Evolutionary conservation across 345 rosid species (phyloP).

Genomic region (Sisymbrium altissimum): DNA sequence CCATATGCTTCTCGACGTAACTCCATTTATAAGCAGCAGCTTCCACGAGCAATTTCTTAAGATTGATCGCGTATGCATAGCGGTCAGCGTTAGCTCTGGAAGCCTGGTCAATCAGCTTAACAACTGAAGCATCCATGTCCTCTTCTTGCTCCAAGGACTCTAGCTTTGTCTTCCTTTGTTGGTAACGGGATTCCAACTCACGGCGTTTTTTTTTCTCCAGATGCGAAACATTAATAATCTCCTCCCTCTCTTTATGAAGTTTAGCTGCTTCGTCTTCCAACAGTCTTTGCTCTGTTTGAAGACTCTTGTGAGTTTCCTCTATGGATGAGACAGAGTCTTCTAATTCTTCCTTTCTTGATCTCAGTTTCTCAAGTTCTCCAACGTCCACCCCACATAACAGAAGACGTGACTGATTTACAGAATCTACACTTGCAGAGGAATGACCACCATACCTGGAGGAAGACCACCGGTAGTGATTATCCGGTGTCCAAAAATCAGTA

Average conservation of each 20-base stretch:
- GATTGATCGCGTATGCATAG: conserved; percentile 42
- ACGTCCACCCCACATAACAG: conserved; percentile 62
- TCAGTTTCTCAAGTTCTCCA: conserved; percentile 71
- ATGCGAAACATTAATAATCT: conserved; percentile 39
- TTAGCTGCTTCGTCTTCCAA: conserved; percentile 72
- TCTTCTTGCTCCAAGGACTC: conserved; percentile 59
- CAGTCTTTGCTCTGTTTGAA: conserved; percentile 54
- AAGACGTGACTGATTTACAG: conserved; percentile 71
- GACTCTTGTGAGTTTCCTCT: conserved; percentile 46
- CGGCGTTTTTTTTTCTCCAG: conserved; percentile 49
- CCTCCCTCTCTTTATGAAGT: conserved; percentile 74
- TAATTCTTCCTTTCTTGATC: conserved; percentile 53
- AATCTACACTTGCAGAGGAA: conserved; percentile 67
- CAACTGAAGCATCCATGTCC: conserved; percentile 57
- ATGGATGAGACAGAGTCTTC: conserved; percentile 45
- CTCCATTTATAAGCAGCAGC: conserved; percentile 58
- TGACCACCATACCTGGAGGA: conserved; percentile 84
- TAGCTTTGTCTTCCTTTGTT: conserved; percentile 60
- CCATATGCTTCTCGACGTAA: conserved; percentile 59
- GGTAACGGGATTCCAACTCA: conserved; percentile 54
- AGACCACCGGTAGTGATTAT: conserved; percentile 86
- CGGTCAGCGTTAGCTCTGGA: conserved; percentile 49
- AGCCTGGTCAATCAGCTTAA: conserved; percentile 60
- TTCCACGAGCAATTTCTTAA: conserved; percentile 65
- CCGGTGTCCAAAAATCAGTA: conserved; percentile 90